phyloP scores from a whole-genome alignment of 805 yeast species.

The Wickerhamiella shivajii region DNA sequence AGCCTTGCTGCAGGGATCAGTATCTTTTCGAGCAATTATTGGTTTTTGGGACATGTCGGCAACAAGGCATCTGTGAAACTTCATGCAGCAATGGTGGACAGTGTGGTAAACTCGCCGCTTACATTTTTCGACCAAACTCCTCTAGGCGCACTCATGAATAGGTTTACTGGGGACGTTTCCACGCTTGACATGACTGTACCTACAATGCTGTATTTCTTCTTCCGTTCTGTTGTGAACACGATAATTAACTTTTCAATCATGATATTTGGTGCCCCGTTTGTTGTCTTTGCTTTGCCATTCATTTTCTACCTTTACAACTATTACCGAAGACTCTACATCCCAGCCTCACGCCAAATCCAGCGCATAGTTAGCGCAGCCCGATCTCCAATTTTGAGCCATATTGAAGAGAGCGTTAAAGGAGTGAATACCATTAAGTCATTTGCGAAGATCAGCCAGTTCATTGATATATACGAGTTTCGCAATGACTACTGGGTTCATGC shows the following conservation, averaged over 20 bases:
- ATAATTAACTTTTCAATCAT: constrained; percentile 58
- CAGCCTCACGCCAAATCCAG: constrained; percentile 54
- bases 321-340: constrained; percentile 47
- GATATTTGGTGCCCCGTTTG: constrained; percentile 72
- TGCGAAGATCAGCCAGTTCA: constrained; percentile 41
- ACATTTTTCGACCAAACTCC: constrained; percentile 91
- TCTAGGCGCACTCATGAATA: constrained; percentile 75
- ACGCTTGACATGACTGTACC: constrained; percentile 60
- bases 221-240: constrained; percentile 23
- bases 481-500: constrained; percentile 15
- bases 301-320: constrained; percentile 41
- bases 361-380: constrained; percentile 47
- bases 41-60: constrained; percentile 11
- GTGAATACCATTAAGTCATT: constrained; percentile 57
- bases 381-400: constrained; percentile 58
- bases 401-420: constrained; percentile 64
- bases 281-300: constrained; percentile 53
- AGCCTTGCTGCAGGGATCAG: constrained; percentile 7
- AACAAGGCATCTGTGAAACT: constrained; percentile 8
- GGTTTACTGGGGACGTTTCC: constrained; percentile 80
- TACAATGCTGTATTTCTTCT: constrained; percentile 22
- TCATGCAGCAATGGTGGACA: constrained; percentile 58
- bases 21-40: constrained; percentile 8
- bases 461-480: constrained; percentile 29
- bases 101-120: constrained; percentile 83